Evolutionary conservation across 768 basidiomycete species (phyloP).

Genomic region (Leucocoprinus leucothites): DNA sequence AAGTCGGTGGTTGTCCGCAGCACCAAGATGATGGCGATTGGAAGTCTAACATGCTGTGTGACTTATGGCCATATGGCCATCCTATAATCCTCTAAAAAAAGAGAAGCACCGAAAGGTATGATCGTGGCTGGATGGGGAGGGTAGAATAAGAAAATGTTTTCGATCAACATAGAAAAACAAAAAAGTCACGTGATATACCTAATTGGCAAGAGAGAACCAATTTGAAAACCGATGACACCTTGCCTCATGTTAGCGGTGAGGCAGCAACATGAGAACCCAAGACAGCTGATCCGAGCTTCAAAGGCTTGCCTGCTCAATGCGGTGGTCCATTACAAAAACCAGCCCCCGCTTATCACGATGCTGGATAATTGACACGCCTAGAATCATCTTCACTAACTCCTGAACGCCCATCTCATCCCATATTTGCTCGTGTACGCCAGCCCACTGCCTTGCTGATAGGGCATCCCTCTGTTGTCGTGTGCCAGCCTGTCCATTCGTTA

Average conservation of each 20-base stretch:
- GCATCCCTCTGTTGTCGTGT: background rate
- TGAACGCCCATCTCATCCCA: background rate
- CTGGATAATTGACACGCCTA: slow-evolving; percentile 13
- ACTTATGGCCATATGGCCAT: slow-evolving; percentile 39
- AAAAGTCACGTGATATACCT: slow-evolving; percentile 16
- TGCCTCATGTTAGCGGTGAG: slow-evolving; percentile 44
- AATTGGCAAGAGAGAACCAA: slow-evolving; percentile 15
- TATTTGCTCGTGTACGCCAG: slow-evolving; percentile 1
- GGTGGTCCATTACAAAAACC: slow-evolving; percentile 22
- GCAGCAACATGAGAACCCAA: slow-evolving; percentile 22
- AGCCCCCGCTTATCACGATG: slow-evolving; percentile 28
- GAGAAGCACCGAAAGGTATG: background rate
- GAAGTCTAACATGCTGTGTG: slow-evolving; percentile 54
- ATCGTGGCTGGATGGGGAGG: too few species aligned
- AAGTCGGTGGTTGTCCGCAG: slow-evolving; percentile 39
- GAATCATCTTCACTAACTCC: background rate
- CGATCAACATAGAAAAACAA: too few species aligned
- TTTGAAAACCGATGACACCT: slow-evolving; percentile 9
- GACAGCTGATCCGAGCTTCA: slow-evolving; percentile 27
- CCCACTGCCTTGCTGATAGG: background rate
- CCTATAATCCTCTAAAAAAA: slow-evolving; percentile 18
- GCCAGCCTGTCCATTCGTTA: background rate
- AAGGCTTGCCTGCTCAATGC: slow-evolving; percentile 22
- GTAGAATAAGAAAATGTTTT: too few species aligned
- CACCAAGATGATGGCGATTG: slow-evolving; percentile 33